Base-by-base conservation (phyloP, 2,329 filamentous ascomycete genomes). In the Didymella keratinophila region DNA sequence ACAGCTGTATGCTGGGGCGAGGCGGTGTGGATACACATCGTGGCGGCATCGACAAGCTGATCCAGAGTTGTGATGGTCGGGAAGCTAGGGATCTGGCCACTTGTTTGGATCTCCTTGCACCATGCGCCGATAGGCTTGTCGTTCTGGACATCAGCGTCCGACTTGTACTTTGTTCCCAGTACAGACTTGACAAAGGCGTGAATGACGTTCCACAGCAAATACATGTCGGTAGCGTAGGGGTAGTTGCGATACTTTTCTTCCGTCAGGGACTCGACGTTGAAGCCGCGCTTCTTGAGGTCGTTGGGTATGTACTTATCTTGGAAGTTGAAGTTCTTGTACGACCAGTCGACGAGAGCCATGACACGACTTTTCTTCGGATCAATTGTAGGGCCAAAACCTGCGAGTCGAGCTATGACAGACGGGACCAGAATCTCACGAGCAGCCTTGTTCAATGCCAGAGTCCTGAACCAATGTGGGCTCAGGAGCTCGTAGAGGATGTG, bases 381-480 rank as follows among this genome's bases (percentile, higher is more conserved):
- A 37, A 56, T 25, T 3, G 49, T 47, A 32, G 57, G 57, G 1
- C 57, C 57, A 14, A 60, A 44, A 4, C 57, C 57, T 11, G 57
- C 47, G 16, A 60, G 46, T 27, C 57, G 36, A 21, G 52, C 43
- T 18, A 60, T 49, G 2, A 60, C 52, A 14, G 30, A 36, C 8
- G 57, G 57, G 0, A 60, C 57, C 42, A 60, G 20, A 10, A 42
- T 37, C 2, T 46, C 28, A 36, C 57, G 57, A 25, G 57, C 57
- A 14, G 57, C 57, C 34, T 47, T 39, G 44, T 60, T 60, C 27
- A 60, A 6, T 8, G 57, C 47, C 12, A 60, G 32, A 8, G 57
- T 60, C 3, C 57, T 52, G 48, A 56, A 60, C 57, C 57, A 60
- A 21, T 60, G 57, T 10, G 57, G 57, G n/a, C 52, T 60, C 18